Conservation (phyloP, 192 early-diverging fungal genomes). For the Umbelopsis sp. region DNA sequence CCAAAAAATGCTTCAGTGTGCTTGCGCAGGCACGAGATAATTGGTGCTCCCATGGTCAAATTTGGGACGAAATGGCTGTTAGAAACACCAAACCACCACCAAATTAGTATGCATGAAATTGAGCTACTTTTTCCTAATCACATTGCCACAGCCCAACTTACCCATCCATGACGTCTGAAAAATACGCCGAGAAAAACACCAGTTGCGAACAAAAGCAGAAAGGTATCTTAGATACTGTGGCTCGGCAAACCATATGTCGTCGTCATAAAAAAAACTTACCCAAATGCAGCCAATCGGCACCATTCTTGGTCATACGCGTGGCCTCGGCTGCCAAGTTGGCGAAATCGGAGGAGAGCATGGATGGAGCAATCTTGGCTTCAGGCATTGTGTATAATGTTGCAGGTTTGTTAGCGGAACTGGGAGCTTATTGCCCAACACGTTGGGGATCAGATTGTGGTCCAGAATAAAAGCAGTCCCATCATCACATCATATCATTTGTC, state of each 20-base stretch:
- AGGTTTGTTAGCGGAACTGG: neutral
- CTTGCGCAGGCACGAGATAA: conserved; percentile 84
- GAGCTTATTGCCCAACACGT: neutral
- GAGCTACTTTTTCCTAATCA: neutral
- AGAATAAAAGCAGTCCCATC: no score
- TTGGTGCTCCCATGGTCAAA: conserved; percentile 91
- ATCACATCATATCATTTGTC: no score
- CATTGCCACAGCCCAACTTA: conserved; percentile 34
- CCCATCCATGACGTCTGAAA: conserved; percentile 90
- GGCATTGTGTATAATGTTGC: conserved; percentile 49
- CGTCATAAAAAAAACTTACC: conserved; percentile 46
- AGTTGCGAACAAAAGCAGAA: neutral
- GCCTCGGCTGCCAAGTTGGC: conserved; percentile 81
- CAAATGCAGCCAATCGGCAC: conserved; percentile 93
- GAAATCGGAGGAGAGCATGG: conserved; percentile 91
- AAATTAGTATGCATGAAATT: neutral
- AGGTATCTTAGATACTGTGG: conserved; percentile 9
- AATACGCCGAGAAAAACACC: neutral
- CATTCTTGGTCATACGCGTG: conserved; percentile 83
- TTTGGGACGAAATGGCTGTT: conserved; percentile 96
- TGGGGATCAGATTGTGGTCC: neutral
- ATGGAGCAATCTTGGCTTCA: conserved; percentile 85
- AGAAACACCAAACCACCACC: neutral
- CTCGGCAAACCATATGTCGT: neutral
- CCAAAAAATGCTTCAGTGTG: conserved; percentile 90